Evolutionary conservation across 2,329 filamentous ascomycete genomes (phyloP).

Genomic region (Sporothrix pallida): DNA sequence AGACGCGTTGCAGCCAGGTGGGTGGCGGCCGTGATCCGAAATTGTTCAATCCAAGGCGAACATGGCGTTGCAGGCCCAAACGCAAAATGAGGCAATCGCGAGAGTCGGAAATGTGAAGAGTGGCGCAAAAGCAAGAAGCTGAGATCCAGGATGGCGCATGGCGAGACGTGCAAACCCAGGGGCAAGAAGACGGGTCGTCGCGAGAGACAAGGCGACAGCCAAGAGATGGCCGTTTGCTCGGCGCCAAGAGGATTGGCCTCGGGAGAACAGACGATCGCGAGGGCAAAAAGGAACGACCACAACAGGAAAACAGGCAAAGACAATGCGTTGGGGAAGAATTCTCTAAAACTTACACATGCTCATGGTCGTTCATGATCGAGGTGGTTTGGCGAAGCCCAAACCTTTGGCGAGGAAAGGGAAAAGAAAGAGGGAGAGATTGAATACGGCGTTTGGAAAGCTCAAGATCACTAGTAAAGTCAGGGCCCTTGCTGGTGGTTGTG

Average conservation of each 20-base stretch:
- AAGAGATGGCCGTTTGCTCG: conserved; percentile 30
- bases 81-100: neutral
- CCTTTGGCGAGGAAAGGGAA: conserved; percentile 29
- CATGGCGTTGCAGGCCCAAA: neutral
- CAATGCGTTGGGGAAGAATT: neutral
- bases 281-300: neutral
- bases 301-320: neutral
- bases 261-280: conserved; percentile 22
- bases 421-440: conserved; percentile 1
- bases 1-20: conserved; percentile 6
- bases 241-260: conserved; percentile 32
- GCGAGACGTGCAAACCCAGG: conserved; percentile 7
- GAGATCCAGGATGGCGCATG: conserved; percentile 4
- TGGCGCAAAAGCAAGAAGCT: neutral
- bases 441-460: neutral
- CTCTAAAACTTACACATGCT: conserved; percentile 37
- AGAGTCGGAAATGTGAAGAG: neutral
- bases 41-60: neutral
- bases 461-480: conserved; percentile 33
- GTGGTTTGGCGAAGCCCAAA: conserved; percentile 37
- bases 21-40: neutral
- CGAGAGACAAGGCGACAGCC: conserved; percentile 32
- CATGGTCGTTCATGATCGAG: conserved; percentile 39
- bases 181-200: conserved; percentile 26
- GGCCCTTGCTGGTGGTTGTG: conserved; percentile 21